Base-by-base conservation (phyloP, 2,329 filamentous ascomycete genomes). In the Ramularia endophylla region DNA sequence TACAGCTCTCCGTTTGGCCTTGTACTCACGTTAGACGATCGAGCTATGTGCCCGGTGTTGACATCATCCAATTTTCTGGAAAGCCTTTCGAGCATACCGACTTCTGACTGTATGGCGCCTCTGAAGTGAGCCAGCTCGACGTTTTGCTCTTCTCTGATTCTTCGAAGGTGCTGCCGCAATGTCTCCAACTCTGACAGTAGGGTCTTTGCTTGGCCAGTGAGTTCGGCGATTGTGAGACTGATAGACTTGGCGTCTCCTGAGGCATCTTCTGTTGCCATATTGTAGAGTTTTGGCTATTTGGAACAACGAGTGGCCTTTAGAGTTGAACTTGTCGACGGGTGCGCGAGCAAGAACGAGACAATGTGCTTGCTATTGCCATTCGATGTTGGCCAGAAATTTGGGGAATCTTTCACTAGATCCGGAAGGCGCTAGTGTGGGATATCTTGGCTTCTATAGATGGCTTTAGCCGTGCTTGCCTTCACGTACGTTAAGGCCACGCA, bases 1-100 rank as follows among this genome's bases (percentile, higher is more conserved):
- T n/a, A n/a, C n/a, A n/a, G n/a, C n/a, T n/a, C n/a, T n/a, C n/a
- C n/a, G n/a, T n/a, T n/a, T n/a, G n/a, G n/a, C n/a, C n/a, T n/a
- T n/a, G n/a, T n/a, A n/a, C n/a, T n/a, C n/a, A n/a, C 56, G 61
- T 86, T 86, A 1, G 78, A 82, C 6, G 78, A 82, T 36, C 74
- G 70, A 33, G 83, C 65, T 19, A 75, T 72, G 55, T 83, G 77
- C n/a, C 69, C 57, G 17, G 48, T 56, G 4, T 48, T 40, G 12
- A 47, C 50, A 18, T 43, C 49, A 16, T 53, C 44, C 4, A 55
- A 52, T 33, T 58, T 56, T 27, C 44, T 46, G 7, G 43, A 33
- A 2, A 63, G 46, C 15, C 57, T 46, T 22, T 59, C 53, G 9
- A 65, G 49, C 51, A 60, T 60, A 13, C 34, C 46, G 11, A 58